Evolutionary conservation across 2,329 filamentous ascomycete genomes (phyloP).

Genomic region (Ophiostoma himal-ulmi): DNA sequence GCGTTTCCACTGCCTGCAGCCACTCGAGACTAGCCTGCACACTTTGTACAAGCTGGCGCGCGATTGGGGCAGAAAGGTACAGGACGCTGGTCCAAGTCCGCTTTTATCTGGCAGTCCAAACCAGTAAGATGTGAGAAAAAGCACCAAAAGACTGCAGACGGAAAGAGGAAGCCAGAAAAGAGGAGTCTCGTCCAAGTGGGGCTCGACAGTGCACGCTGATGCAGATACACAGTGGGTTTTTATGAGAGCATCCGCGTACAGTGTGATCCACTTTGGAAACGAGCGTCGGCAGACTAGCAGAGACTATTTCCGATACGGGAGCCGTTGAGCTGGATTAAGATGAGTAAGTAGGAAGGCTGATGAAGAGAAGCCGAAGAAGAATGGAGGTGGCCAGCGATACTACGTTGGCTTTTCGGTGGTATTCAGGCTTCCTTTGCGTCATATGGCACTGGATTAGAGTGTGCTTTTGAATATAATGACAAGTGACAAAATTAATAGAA

Average conservation of each 20-base stretch:
- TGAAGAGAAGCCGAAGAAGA: neutral
- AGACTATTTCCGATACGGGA: neutral
- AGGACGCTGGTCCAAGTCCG: neutral
- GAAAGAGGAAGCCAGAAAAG: neutral
- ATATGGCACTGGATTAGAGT: neutral
- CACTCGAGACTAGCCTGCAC: conserved; percentile 4
- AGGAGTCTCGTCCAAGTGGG: neutral
- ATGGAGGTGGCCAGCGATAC: neutral
- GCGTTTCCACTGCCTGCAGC: neutral
- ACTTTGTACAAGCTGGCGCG: conserved; percentile 5
- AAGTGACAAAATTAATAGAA: neutral
- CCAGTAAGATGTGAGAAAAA: neutral
- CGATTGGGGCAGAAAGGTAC: conserved; percentile 4
- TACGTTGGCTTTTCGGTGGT: neutral
- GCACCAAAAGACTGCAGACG: neutral
- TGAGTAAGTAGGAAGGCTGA: neutral
- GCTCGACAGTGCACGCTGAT: neutral
- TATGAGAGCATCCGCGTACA: neutral
- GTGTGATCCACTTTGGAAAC: neutral
- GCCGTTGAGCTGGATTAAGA: neutral
- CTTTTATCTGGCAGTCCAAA: neutral
- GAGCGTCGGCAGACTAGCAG: neutral
- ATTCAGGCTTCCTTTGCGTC: neutral
- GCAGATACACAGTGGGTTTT: neutral
- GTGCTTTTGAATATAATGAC: neutral